Evolutionary conservation across 345 rosid species (phyloP).

Genomic region (Ricinus communis): DNA sequence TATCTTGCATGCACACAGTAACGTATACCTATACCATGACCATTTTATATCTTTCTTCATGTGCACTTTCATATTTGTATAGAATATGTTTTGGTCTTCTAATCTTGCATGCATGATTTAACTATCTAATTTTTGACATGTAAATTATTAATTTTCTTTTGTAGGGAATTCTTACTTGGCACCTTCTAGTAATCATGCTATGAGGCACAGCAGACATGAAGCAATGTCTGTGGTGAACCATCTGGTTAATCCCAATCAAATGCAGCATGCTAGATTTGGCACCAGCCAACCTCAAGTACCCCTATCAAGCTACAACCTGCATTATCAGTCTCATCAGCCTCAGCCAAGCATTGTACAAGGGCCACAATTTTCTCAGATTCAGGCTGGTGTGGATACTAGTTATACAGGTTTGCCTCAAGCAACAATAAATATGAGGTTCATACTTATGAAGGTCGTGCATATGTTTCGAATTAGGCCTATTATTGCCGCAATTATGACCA

Average conservation of each 20-base stretch:
- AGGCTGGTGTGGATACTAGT: conserved; percentile 17
- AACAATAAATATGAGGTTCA: not conserved
- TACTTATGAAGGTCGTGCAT: not conserved
- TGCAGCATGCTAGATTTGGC: conserved; percentile 18
- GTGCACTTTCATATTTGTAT: not conserved
- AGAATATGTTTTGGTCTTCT: not conserved
- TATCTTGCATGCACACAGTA: too few species aligned
- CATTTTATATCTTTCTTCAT: not conserved
- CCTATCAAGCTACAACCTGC: conserved; percentile 15
- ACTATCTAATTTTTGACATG: not conserved
- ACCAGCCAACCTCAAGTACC: conserved; percentile 12
- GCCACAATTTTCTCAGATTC: conserved; percentile 16
- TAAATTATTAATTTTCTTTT: not conserved
- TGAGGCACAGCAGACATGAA: conserved; percentile 18
- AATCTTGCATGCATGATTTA: not conserved
- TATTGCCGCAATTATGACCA: too few species aligned
- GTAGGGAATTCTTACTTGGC: conserved; percentile 11
- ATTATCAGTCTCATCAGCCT: conserved; percentile 13
- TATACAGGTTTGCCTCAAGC: conserved; percentile 23
- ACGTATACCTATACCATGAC: too few species aligned
- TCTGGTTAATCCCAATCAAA: conserved; percentile 10
- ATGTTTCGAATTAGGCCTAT: not conserved
- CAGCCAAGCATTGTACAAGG: conserved; percentile 8
- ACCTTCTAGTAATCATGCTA: conserved; percentile 11
- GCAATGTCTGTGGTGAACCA: conserved; percentile 14